Evolutionary conservation across 257 asterid genomes (phyloP), one percentile per base, ranked within the genome.

Genomic region (Capsicum rhomboideum): DNA sequence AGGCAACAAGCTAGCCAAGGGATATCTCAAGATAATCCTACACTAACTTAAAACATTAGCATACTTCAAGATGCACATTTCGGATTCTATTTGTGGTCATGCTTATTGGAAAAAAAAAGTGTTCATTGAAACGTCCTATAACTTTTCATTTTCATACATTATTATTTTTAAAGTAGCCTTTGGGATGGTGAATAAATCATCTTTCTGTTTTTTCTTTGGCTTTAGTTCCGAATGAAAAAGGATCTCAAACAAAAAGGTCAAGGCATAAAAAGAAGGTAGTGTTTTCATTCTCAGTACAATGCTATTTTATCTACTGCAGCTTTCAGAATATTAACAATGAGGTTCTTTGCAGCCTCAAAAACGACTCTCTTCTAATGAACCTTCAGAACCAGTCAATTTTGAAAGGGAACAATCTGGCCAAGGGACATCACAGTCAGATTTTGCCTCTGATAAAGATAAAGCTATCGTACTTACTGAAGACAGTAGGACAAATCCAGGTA

Each of bases 241-340:
- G 90, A 88, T 85, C 98, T 86, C 98, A 90, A 86, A 82, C 92
- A 86, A 92, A 90, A 92, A 92, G 87, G 85, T 77, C 91, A 80
- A 91, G 90, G 87, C 88, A 91, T 64, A 95, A 90, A 89, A 82
- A 87, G 84, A 94, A 93, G 99, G 99, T 97, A 90, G 66, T 78
- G 56, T 64, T 78, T 31, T 58, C 83, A 18, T 83, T 80, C 17
- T 77, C 85, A 3, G 40, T 21, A 61, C 55, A 66, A 55, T 78
- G 85, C 10, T 84, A 29, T 82, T 55, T 75, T 58, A 16, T 61
- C 54, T 8, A 72, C 79, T 53, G 72, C 56, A 18, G 78, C 31
- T 85, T 86, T 29, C 79, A 86, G 82, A 42, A 68, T 86, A 34
- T n/a, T 86, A 59, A 92, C 78, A 83, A 75, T 53, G 72, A 82